Evolutionary conservation across 352 stramenopile genomes (phyloP).

Genomic region (Plasmopara muralis): DNA sequence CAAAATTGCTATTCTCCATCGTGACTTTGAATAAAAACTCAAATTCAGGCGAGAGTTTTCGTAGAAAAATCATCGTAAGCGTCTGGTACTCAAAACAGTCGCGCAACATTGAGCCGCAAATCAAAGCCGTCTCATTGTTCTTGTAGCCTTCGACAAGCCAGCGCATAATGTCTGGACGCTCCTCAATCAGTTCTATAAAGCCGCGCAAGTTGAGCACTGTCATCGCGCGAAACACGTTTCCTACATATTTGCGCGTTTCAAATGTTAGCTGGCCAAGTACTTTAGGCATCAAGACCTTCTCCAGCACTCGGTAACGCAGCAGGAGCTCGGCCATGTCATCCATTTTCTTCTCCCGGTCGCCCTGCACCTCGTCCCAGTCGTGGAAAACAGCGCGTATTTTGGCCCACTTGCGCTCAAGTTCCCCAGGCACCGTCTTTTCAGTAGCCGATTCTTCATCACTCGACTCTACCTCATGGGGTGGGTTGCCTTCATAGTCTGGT

Average conservation of each 20-base stretch:
- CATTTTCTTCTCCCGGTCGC: slow-evolving; percentile 73
- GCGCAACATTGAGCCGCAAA: slow-evolving; percentile 73
- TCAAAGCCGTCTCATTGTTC: slow-evolving; percentile 64
- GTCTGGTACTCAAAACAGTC: slow-evolving; percentile 69
- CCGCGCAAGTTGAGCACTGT: slow-evolving; percentile 59
- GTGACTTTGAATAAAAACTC: slow-evolving; percentile 62
- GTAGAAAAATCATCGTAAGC: slow-evolving; percentile 55
- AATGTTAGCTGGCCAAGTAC: slow-evolving; percentile 70
- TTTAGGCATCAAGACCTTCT: slow-evolving; percentile 67
- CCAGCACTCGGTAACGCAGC: slow-evolving; percentile 60
- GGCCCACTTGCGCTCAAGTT: slow-evolving; percentile 66
- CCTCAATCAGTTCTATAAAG: slow-evolving; percentile 54
- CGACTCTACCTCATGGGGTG: slow-evolving; percentile 38
- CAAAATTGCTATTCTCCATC: slow-evolving; percentile 76
- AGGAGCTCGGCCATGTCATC: slow-evolving; percentile 71
- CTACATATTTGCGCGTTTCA: slow-evolving; percentile 78
- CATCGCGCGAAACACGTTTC: slow-evolving; percentile 69
- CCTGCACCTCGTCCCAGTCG: slow-evolving; percentile 62
- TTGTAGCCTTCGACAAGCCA: slow-evolving; percentile 72
- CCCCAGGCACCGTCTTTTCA: slow-evolving; percentile 61
- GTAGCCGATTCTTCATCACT: slow-evolving; percentile 46
- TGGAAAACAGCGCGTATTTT: slow-evolving; percentile 75
- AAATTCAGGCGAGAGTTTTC: slow-evolving; percentile 54
- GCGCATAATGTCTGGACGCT: slow-evolving; percentile 61
- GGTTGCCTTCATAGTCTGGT: slow-evolving; percentile 21